phyloP scores from a whole-genome alignment of 805 yeast species.

The Candida montana region DNA sequence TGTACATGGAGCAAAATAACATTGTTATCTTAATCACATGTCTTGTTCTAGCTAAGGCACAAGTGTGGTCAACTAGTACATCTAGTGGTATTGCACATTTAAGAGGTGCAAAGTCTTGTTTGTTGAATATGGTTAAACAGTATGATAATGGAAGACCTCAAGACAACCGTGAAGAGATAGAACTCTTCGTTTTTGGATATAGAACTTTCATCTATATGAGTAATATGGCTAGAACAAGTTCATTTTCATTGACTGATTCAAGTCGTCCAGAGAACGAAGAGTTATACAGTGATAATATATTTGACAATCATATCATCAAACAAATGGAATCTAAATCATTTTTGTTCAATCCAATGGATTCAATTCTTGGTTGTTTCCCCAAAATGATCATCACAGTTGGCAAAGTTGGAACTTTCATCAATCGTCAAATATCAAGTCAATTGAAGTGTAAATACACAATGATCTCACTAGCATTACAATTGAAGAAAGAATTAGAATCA shows the following conservation, averaged over 20 bases:
- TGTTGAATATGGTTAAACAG: neutral
- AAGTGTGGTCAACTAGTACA: neutral
- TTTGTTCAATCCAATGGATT: neutral
- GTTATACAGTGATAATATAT: neutral
- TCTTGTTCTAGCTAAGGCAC: neutral
- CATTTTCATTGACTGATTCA: conserved; percentile 1
- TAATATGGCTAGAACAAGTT: neutral
- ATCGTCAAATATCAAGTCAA: neutral
- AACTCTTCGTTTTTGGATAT: conserved; percentile 1
- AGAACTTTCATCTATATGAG: conserved; percentile 1
- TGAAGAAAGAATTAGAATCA: neutral
- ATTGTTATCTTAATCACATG: neutral
- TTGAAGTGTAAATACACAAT: neutral
- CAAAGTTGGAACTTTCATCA: neutral
- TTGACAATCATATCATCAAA: neutral
- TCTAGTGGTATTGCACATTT: conserved; percentile 1
- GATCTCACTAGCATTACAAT: neutral
- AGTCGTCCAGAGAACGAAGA: neutral
- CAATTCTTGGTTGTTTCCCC: neutral
- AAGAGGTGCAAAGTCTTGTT: conserved; percentile 2
- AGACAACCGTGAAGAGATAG: neutral
- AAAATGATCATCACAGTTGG: neutral
- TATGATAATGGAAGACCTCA: neutral
- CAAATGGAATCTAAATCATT: neutral
- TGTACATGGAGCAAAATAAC: neutral